These are phyloP conservation scores for Spathaspora hagerdaliae DNA, from an alignment of 805 yeast species.

Conservation along the genomic window DNA sequence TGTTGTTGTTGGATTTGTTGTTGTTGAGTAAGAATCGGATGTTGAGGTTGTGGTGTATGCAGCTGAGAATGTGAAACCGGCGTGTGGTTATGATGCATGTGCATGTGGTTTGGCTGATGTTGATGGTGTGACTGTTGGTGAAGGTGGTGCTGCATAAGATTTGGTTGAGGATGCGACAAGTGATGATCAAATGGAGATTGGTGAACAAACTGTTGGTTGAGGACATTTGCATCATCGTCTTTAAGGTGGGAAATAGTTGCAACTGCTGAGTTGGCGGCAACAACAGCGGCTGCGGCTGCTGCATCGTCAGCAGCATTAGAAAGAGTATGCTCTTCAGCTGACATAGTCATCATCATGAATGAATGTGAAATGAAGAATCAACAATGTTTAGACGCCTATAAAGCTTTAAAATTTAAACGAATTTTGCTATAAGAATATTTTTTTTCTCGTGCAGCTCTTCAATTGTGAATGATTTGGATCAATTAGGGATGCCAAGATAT, in stretches of 20 bases:
- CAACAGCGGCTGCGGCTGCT: constrained; percentile 20
- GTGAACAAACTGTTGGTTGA: constrained; percentile 1
- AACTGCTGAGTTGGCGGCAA: constrained; percentile 10
- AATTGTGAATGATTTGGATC: no score
- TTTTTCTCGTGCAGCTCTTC: background rate
- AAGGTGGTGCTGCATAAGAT: constrained; percentile 4
- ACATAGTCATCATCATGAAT: constrained; percentile 5
- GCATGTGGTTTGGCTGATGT: constrained; percentile 10
- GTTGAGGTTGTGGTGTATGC: constrained; percentile 6
- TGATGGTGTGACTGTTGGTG: constrained; percentile 7
- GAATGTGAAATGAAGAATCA: background rate
- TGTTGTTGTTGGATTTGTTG: constrained; percentile 6
- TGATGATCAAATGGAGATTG: constrained; percentile 1
- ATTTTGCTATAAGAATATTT: background rate
- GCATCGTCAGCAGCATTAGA: constrained; percentile 7
- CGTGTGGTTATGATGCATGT: constrained; percentile 9
- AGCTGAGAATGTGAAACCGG: constrained; percentile 2
- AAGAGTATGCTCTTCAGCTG: constrained; percentile 4
- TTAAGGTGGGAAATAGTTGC: constrained; percentile 4
- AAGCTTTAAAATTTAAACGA: background rate
- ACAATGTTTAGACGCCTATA: background rate
- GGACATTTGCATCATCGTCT: constrained; percentile 5
- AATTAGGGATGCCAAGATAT: no score
- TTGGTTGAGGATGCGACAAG: constrained; percentile 5
- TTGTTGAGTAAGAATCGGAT: constrained; percentile 2